Evolutionary conservation across 1,284 basidiomycete genomes (phyloP), one percentile per base, ranked within the genome.

Genomic region (Marasmius oreades): DNA sequence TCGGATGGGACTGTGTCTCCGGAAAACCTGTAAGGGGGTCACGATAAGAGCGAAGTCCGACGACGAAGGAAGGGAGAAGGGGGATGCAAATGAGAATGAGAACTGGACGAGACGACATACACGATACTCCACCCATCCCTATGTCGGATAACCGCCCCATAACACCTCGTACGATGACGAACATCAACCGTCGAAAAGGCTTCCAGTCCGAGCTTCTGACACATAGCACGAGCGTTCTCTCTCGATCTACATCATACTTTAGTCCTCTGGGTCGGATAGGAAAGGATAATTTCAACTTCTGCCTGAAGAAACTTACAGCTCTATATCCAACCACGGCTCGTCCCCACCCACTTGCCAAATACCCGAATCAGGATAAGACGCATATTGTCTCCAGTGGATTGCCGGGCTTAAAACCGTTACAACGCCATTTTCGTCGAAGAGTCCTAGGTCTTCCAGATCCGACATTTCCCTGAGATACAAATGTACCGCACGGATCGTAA

Each of bases 1-100:
- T 86, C 73, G 18, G 85, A 84, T 0, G 95, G 95, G 69, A 83
- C 81, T 0, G 95, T 98, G 69, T 98, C 95, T 4, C 89, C 95
- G 4, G 95, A 97, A 64, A 82, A 88, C 54, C 88, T 87, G n/a
- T n/a, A n/a, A n/a, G n/a, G n/a, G n/a, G n/a, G n/a, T n/a, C n/a
- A n/a, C n/a, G n/a, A n/a, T n/a, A n/a, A n/a, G n/a, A n/a, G n/a
- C n/a, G n/a, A n/a, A n/a, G n/a, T n/a, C n/a, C n/a, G n/a, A n/a
- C n/a, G n/a, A n/a, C n/a, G n/a, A n/a, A 63, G 52, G 61, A 50
- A 61, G 7, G 39, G 51, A 45, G 46, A 53, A 53, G 53, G 44
- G 28, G 58, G 24, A 55, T 5, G 28, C 4, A 33, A 20, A 36
- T 12, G 18, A 53, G 61, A 34, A 55, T 60, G 10, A 55, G n/a